phyloP scores from a whole-genome alignment of 208 protist genomes.

The Acanthamoeba lenticulata region DNA sequence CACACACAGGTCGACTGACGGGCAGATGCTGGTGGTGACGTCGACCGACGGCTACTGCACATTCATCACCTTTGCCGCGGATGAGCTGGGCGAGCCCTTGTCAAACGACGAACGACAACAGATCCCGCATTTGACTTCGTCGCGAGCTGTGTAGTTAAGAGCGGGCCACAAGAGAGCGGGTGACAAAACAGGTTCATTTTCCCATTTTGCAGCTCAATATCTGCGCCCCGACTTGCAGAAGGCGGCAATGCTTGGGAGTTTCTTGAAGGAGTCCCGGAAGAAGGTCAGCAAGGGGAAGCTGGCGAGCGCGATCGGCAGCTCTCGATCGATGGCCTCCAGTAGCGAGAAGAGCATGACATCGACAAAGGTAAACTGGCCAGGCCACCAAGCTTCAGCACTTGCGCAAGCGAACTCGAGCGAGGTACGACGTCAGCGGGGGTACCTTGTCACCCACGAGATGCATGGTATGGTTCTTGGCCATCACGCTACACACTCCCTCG shows the following conservation, averaged over 20 bases:
- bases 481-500: not conserved
- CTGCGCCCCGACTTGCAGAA: constrained; percentile 7
- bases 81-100: constrained; percentile 1
- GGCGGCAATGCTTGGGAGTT: not conserved
- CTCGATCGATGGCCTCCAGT: not conserved
- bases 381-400: too few relatives aligned
- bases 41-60: constrained; percentile 42
- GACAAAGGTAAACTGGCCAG: constrained; percentile 25
- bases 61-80: not conserved
- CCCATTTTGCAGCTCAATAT: too few relatives aligned
- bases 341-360: not conserved
- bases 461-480: constrained; percentile 41
- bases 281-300: not conserved
- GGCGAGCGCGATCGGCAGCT: not conserved
- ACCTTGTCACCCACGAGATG: constrained; percentile 44
- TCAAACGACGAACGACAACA: not conserved
- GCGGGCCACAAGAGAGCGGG: too few relatives aligned
- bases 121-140: too few relatives aligned
- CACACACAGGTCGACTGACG: constrained; percentile 1
- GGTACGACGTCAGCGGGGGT: not conserved
- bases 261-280: constrained; percentile 2
- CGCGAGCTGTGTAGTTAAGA: too few relatives aligned
- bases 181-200: too few relatives aligned
- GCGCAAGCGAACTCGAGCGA: not conserved
- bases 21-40: not conserved